A percentile compares a stretch with the other conserved stretches of the same genome.
Conservation (phyloP, 805 yeast species). For the Zygotorulaspora sp. region DNA sequence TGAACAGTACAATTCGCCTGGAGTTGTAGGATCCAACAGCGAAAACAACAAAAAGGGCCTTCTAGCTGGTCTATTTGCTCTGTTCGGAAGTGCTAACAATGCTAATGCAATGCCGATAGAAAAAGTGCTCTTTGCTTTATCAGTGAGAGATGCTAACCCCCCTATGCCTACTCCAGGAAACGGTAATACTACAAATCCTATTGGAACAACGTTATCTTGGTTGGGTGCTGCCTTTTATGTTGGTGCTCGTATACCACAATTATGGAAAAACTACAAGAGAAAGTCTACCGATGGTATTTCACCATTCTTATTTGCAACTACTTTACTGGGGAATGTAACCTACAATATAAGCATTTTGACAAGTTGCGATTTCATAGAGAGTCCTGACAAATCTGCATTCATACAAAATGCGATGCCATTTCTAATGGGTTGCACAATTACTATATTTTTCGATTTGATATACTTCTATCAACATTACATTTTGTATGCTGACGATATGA, state of each 20-base stretch:
- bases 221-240: constrained; percentile 69
- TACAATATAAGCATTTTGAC: constrained; percentile 72
- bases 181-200: constrained; percentile 12
- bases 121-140: constrained; percentile 2
- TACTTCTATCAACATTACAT: constrained; percentile 57
- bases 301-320: constrained; percentile 71
- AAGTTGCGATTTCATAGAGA: constrained; percentile 48
- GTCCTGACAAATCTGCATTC: constrained; percentile 43
- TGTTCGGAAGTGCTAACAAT: constrained; percentile 10
- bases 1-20: constrained; percentile 1
- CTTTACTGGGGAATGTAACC: constrained; percentile 70
- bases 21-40: not conserved
- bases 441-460: constrained; percentile 67
- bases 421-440: constrained; percentile 80
- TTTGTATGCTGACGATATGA: constrained; percentile 31
- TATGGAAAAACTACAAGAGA: constrained; percentile 66
- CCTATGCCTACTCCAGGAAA: constrained; percentile 17
- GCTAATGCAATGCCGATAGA: constrained; percentile 14
- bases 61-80: constrained; percentile 9
- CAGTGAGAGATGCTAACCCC: not conserved
- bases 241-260: constrained; percentile 78
- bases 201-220: constrained; percentile 67
- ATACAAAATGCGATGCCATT: constrained; percentile 72
- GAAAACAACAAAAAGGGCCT: constrained; percentile 1
- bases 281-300: constrained; percentile 87